Evolutionary conservation across 1,284 basidiomycete species (phyloP), one percentile per base, ranked within the genome.

Genomic region (Ganoderma resinaceum): DNA sequence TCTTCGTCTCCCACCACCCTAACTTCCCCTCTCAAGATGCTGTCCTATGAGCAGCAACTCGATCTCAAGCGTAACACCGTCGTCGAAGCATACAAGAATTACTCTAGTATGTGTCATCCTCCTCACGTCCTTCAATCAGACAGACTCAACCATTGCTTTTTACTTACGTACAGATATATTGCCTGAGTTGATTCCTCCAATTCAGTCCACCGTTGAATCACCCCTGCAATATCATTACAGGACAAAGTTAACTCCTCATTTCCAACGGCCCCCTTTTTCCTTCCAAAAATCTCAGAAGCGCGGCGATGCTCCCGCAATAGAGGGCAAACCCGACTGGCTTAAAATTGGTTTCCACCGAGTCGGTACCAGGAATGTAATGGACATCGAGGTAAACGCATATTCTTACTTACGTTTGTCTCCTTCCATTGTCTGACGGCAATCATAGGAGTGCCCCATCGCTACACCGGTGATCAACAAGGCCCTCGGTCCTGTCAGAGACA

Each of bases 211-310:
- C 0, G 91, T 97, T 20, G 88, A 89, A 7, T 96, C 94, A 0
- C 98, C 97, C 0, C 82, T 93, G 62, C 91, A 97, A 72, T 98
- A 97, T 80, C 88, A 87, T 58, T 99, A 99, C 79, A 90, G 97
- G 29, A 99, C 98, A 0, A 99, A 99, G 82, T 91, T 99, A 60
- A 99, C 97, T 0, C 97, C 97, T 0, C 97, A 99, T 79, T 99
- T 99, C 75, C 94, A 98, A 57, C 87, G 92, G 0, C 91, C 95
- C 1, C 89, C 90, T 0, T 91, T 88, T 76, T 78, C 80, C 66
- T 80, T 83, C 61, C 82, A 85, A 77, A 79, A 76, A 71, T 70
- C 67, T 3, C 72, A 75, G 70, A 71, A 69, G 31, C 72, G 70
- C 18, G 78, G 79, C 40, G 75, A 75, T 6, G 67, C 67, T 6